Base-by-base conservation (phyloP, 768 basidiomycete species). In the Clathrus columnatus region DNA sequence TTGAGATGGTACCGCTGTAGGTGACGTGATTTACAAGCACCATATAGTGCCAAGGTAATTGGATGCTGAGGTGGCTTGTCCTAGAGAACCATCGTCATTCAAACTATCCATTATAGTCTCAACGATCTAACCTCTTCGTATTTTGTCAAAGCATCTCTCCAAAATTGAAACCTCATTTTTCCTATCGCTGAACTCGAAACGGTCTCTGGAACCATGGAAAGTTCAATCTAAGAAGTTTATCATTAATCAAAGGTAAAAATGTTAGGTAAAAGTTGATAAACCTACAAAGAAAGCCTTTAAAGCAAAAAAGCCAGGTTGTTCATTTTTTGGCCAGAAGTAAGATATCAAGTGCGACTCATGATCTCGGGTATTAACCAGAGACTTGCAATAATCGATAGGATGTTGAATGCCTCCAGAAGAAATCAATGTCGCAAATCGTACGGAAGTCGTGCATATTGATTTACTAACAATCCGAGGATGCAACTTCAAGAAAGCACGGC, bases 121-220 rank as follows among this genome's bases (percentile, higher is more conserved):
- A 36, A n/a, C 14, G 67, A 4, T 68, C 76, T 66, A 63, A 86
- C 90, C 64, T 84, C 77, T 62, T 72, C 72, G 20, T 90, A 79
- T 47, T 70, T 76, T 62, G 83, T 86, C 24, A 91, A 63, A 11
- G 86, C 82, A 64, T 93, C 88, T 61, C 81, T 79, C 90, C 90
- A 93, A 66, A 91, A 92, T 65, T 91, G 84, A 73, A 90, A 79
- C 60, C 87, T 77, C 77, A 91, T 87, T 65, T 82, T 80, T n/a
- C 88, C 90, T 54, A 92, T 81, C 36, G 78, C 73, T 30, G 79
- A 65, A 57, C 84, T 85, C 17, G 87, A 87, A 14, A 88, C 85
- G 36, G 76, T 72, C 58, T 93, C 91, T 67, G 84, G 86, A 17
- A 90, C 70, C 65, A 73, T 85, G 8, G 89, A 84, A 52, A 91